Percentiles rank a stretch among this genome's conserved stretches.
These are phyloP conservation scores for Acanthamoeba culbertsoni DNA, from an alignment of 208 protist species.

Conservation along the genomic window DNA sequence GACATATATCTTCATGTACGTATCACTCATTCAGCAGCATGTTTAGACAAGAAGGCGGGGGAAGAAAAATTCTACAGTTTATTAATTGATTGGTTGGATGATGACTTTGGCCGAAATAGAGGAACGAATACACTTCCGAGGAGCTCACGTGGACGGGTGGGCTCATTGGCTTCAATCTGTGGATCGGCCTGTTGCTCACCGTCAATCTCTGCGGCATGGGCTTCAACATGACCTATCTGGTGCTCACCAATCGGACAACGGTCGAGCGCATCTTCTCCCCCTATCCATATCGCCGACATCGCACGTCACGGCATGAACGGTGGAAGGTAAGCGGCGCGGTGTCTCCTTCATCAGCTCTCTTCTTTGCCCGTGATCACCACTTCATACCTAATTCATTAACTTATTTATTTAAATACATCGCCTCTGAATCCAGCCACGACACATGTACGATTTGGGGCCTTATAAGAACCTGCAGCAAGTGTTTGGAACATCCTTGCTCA, in stretches of 20 bases:
- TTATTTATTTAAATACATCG: background rate
- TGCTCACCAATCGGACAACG: background rate
- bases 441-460: background rate
- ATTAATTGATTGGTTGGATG: background rate
- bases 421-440: background rate
- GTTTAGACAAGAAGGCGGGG: background rate
- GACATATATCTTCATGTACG: background rate
- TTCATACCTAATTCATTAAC: too few species aligned
- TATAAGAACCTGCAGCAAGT: background rate
- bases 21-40: background rate
- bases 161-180: background rate
- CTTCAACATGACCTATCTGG: background rate
- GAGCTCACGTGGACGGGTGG: background rate
- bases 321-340: background rate
- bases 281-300: background rate
- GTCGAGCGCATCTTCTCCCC: background rate
- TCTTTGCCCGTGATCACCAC: background rate
- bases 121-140: background rate
- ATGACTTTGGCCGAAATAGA: background rate
- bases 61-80: background rate
- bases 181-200: background rate
- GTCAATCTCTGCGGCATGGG: background rate
- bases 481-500: background rate
- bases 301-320: background rate
- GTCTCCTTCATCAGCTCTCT: background rate